Percentiles rank a stretch among this genome's conserved stretches.
These are phyloP conservation scores for Mortierella sp. DNA, from an alignment of 371 early-diverging fungal genomes.

Conservation along the genomic window DNA sequence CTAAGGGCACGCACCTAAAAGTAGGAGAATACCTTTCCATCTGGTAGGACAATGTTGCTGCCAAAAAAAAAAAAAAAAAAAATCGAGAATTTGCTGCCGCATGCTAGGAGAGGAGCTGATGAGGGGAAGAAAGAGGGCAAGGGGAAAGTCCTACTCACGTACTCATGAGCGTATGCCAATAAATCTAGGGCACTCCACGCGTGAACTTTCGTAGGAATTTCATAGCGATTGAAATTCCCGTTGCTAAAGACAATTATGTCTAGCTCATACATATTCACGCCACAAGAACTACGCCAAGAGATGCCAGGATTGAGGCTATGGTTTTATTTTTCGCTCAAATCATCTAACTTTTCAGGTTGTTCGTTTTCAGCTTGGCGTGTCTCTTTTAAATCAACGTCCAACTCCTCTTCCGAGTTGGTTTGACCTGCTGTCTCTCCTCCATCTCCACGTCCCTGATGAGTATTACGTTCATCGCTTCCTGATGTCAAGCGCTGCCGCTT, in stretches of 20 bases:
- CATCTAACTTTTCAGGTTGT: not conserved
- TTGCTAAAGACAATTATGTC: too few species aligned
- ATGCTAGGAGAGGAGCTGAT: constrained; percentile 11
- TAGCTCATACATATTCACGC: too few species aligned
- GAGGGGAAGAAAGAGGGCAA: not conserved
- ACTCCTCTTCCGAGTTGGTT: not conserved
- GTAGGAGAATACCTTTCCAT: constrained; percentile 2
- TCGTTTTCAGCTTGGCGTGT: not conserved
- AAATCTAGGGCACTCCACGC: too few species aligned
- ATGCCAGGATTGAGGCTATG: not conserved
- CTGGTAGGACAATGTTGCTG: not conserved
- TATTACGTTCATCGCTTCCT: not conserved
- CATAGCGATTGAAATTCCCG: too few species aligned
- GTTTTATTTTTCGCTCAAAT: not conserved
- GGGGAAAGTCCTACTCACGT: not conserved
- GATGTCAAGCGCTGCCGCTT: constrained; percentile 24
- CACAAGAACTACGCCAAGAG: too few species aligned
- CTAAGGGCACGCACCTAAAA: not conserved
- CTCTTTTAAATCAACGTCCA: not conserved
- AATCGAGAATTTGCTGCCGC: not conserved
- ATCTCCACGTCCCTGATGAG: not conserved
- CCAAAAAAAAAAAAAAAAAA: not conserved
- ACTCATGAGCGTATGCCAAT: not conserved
- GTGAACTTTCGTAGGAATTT: too few species aligned
- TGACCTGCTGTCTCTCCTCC: constrained; percentile 1